Evolutionary conservation across 106 monocot genomes (phyloP).

Genomic region (Cymbidium sinense): DNA sequence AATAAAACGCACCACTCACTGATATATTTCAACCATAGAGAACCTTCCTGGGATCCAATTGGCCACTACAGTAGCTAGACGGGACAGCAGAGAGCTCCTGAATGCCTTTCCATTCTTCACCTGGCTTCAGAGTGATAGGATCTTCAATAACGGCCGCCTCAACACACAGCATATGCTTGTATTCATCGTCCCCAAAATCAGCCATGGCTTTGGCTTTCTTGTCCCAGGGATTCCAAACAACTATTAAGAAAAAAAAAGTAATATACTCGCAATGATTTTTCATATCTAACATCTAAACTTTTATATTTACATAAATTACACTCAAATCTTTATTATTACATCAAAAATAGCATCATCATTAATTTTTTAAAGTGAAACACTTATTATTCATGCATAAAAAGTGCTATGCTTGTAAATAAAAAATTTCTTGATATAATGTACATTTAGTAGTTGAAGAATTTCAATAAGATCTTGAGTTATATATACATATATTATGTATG

Average conservation of each 20-base stretch:
- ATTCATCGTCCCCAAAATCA: slow-evolving; percentile 55
- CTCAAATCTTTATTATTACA: too few relatives aligned
- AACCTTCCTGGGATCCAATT: slow-evolving; percentile 36
- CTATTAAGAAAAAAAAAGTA: background rate
- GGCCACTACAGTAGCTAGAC: slow-evolving; percentile 51
- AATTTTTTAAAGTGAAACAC: too few relatives aligned
- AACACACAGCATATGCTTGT: slow-evolving; percentile 51
- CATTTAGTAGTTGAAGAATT: too few relatives aligned
- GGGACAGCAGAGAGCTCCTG: slow-evolving; percentile 42
- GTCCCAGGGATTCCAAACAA: slow-evolving; percentile 67
- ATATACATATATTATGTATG: too few relatives aligned
- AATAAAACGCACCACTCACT: background rate
- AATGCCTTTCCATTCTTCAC: slow-evolving; percentile 63
- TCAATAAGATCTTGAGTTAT: too few relatives aligned
- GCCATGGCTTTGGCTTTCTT: slow-evolving; percentile 50
- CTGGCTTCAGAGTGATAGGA: slow-evolving; percentile 43
- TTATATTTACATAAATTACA: too few relatives aligned
- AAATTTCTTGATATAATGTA: too few relatives aligned
- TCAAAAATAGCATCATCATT: too few relatives aligned
- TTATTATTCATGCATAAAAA: too few relatives aligned
- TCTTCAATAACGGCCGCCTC: slow-evolving; percentile 50
- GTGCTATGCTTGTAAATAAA: too few relatives aligned
- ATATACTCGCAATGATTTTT: background rate
- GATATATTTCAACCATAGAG: slow-evolving; percentile 21
- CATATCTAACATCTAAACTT: background rate